Conservation (phyloP, 2,329 filamentous ascomycete species). For the Stagonosporopsis vannaccii region DNA sequence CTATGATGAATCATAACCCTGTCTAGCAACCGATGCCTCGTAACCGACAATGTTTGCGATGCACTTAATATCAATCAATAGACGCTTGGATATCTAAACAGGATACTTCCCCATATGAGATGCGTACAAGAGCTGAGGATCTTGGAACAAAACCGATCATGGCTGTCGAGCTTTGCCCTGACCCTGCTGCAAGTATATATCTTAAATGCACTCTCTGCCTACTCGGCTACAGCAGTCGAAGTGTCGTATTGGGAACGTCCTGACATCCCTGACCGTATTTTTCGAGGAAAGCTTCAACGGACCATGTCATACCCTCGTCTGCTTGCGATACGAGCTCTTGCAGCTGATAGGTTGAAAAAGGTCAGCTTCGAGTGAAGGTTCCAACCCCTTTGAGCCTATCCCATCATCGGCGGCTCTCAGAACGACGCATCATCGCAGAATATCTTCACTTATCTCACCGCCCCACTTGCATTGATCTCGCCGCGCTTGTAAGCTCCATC, state of each 20-base stretch:
- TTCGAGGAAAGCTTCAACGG: neutral
- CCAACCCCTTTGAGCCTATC: neutral
- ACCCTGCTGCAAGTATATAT: too few relatives aligned
- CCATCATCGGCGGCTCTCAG: neutral
- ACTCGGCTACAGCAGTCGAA: too few relatives aligned
- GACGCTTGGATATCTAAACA: neutral
- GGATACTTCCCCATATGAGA: too few relatives aligned
- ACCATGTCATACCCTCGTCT: neutral
- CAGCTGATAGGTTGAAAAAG: neutral
- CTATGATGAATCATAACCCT: too few relatives aligned
- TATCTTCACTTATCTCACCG: conserved; percentile 4
- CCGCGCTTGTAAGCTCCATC: neutral
- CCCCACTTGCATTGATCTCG: neutral
- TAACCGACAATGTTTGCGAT: too few relatives aligned
- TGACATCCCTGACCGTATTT: neutral
- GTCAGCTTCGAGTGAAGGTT: neutral
- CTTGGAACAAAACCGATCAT: too few relatives aligned
- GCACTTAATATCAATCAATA: too few relatives aligned
- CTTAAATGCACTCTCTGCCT: too few relatives aligned
- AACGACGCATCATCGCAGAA: neutral
- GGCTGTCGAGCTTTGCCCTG: neutral
- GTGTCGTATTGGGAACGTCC: too few relatives aligned
- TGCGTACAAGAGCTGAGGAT: too few relatives aligned
- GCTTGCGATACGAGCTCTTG: neutral
- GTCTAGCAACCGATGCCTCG: too few relatives aligned